A percentile compares a stretch with the other conserved stretches of the same genome.
These are phyloP conservation scores for Buxus sempervirens DNA, from an alignment of 164 flowering plant genomes.

Conservation along the genomic window DNA sequence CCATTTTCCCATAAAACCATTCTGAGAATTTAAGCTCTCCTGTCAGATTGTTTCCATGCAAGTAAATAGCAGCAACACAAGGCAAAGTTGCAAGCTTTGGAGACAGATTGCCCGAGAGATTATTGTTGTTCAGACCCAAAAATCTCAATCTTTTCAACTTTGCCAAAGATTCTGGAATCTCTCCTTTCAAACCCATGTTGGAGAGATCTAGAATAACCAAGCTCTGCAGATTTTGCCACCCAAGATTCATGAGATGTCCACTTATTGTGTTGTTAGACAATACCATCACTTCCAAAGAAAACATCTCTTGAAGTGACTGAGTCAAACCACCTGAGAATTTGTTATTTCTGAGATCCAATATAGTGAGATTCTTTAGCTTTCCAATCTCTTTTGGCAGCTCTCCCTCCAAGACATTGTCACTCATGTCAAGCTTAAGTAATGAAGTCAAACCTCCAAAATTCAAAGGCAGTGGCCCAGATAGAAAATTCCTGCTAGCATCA, in stretches of 20 bases:
- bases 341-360: slow-evolving; percentile 75
- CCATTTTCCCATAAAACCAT: slow-evolving; percentile 60
- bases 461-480: slow-evolving; percentile 60
- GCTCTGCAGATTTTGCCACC: slow-evolving; percentile 49
- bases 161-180: slow-evolving; percentile 59
- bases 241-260: slow-evolving; percentile 44
- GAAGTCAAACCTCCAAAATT: slow-evolving; percentile 57
- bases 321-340: slow-evolving; percentile 63
- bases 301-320: slow-evolving; percentile 45
- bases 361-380: slow-evolving; percentile 57
- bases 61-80: slow-evolving; percentile 44
- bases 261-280: slow-evolving; percentile 68
- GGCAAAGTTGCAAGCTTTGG: slow-evolving; percentile 54
- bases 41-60: slow-evolving; percentile 70
- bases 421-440: slow-evolving; percentile 80
- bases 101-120: slow-evolving; percentile 55
- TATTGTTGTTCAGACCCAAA: slow-evolving; percentile 68
- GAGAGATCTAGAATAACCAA: slow-evolving; percentile 66
- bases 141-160: slow-evolving; percentile 54
- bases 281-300: slow-evolving; percentile 63
- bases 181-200: slow-evolving; percentile 49
- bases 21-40: slow-evolving; percentile 64
- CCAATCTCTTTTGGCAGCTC: slow-evolving; percentile 48
- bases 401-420: slow-evolving; percentile 64
- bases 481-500: slow-evolving; percentile 66